phyloP scores from a whole-genome alignment of 1,284 basidiomycete genomes.

The Amylostereum areolatum region DNA sequence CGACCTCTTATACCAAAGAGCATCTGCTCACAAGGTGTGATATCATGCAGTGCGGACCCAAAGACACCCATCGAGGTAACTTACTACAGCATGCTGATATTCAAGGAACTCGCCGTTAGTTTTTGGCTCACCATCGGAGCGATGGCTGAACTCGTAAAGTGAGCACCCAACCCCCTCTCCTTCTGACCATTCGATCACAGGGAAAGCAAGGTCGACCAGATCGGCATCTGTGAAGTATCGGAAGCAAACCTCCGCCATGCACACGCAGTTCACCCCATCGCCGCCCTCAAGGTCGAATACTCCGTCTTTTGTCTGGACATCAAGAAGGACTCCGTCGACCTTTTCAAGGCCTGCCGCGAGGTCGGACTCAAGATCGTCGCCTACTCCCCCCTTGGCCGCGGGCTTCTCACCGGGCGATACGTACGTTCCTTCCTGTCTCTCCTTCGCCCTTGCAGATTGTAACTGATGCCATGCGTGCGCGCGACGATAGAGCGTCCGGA shows the following conservation, averaged over 20 bases:
- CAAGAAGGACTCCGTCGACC: constrained; percentile 38
- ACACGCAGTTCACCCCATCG: constrained; percentile 52
- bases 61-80: constrained; percentile 40
- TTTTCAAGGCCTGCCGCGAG: constrained; percentile 45
- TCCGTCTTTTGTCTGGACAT: constrained; percentile 55
- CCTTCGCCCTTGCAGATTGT: neutral
- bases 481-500: constrained; percentile 21
- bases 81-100: constrained; percentile 9
- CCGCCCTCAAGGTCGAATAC: constrained; percentile 60
- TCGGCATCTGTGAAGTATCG: constrained; percentile 59
- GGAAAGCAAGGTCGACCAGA: constrained; percentile 53
- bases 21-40: constrained; percentile 3
- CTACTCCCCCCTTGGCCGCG: constrained; percentile 58
- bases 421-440: constrained; percentile 26
- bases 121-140: constrained; percentile 34
- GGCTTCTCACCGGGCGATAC: constrained; percentile 53
- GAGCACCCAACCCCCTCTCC: constrained; percentile 8
- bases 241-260: constrained; percentile 57
- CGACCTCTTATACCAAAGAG: neutral
- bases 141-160: constrained; percentile 52
- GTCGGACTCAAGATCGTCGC: constrained; percentile 50
- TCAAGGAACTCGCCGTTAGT: constrained; percentile 6
- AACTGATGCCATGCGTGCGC: neutral
- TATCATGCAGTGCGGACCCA: constrained; percentile 30
- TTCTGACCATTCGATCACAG: constrained; percentile 17